Evolutionary conservation across 2,329 filamentous ascomycete species (phyloP), one percentile per base, ranked within the genome.

Genomic region (Teratosphaeria viscida): DNA sequence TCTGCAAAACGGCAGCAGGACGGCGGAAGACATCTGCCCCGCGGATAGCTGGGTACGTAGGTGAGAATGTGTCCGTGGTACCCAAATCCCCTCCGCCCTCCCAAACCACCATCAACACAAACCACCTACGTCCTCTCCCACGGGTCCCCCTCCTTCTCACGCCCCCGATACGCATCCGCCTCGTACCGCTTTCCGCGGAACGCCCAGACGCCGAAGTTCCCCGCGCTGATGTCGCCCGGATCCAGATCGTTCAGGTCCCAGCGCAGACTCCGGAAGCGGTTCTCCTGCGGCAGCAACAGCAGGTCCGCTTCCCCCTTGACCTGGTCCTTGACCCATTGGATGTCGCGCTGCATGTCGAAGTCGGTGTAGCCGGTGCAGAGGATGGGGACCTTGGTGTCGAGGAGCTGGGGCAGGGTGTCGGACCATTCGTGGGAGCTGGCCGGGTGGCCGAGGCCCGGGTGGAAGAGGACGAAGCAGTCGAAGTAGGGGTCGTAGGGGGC

Each of bases 221-320:
- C 92, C 70, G 90, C 95, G 67, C 87, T 96, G 63, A 97, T 80
- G 74, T 97, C 94, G 71, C 95, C 89, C 6, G 92, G 92, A 72
- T 96, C 94, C 64, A 94, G 78, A 71, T 99, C 95, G 70, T 99
- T 96, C 70, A 99, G 75, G 76, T 99, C 95, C 95, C 95, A 99
- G 68, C 92, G 82, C 72, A 96, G 75, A 77, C 94, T 99, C 69
- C 92, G 83, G 79, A 99, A 99, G 16, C 81, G 82, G 71, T 99
- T 99, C 81, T 97, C 92, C 43, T 91, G 92, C 0, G 95, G 94
- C 74, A 96, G 84, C 68, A 99, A 80, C 61, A 99, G 77, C 47
- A 99, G 80, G 71, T 99, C 94, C 71, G 96, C 92, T 75, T 99
- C 94, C 23, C 92, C 92, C 2, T 83, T 83, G 56, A 89, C 90